Base-by-base conservation (phyloP, 495 filamentous ascomycete genomes). In the Aspergillus biplanus region DNA sequence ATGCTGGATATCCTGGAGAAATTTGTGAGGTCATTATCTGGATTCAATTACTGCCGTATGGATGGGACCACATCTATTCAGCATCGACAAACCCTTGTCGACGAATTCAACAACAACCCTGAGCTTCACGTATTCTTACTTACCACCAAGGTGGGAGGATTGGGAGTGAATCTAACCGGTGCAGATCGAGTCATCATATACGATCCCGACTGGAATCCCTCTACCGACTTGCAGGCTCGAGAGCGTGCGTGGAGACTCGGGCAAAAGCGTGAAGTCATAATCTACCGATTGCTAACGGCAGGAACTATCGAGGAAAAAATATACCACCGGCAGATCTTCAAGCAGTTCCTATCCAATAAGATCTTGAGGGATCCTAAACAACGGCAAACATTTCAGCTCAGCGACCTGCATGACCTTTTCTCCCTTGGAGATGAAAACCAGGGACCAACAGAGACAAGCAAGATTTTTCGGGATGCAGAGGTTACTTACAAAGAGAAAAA, bases 271-370 rank as follows among this genome's bases (percentile, higher is more conserved):
- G 91, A 96, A 50, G 95, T 99, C 18, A 93, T 89, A 0, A 93
- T 99, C 34, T 99, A 95, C 73, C 90, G 95, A 31, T 81, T 99
- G 44, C 93, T 99, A 90, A 95, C 92, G n/a, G 91, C 92, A 3
- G 93, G 94, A 15, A 97, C 95, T 0, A 98, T 99, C 35, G 95
- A 99, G 69, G 95, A 99, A 75, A 98, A 98, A 81, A 97, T 99
- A 46, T 98, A 97, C 61, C 95, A 98, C 72, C 90, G 95, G 6
- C 95, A 99, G 73, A 92, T 99, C 54, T 98, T 93, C 78, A 99
- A 99, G 74, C 93, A 97, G 66, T 96, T 97, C 68, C 79, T 99
- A 34, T 91, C 90, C 7, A 94, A 97, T 76, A 99, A 99, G 71
- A 93, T 99, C 11, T 73, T 97, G 59, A 90, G 87, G 71, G 93